Conservation (phyloP, 75 land plant species). For the Pinus tabuliformis region DNA sequence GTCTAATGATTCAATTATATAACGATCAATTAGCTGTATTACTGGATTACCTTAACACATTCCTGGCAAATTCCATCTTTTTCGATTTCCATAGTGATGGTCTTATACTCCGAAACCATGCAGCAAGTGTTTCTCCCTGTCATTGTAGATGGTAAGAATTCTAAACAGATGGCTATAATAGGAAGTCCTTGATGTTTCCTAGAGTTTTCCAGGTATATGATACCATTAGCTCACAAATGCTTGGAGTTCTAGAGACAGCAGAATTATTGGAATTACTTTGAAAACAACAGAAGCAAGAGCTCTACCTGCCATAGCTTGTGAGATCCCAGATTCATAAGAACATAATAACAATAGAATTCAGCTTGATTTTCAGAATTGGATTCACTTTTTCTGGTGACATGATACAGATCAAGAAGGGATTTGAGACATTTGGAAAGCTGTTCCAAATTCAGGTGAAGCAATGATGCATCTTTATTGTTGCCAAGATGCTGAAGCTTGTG, state of each 20-base stretch:
- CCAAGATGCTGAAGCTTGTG: slow-evolving; percentile 46
- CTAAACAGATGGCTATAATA: neutral
- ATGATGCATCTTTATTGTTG: slow-evolving; percentile 25
- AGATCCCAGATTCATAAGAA: slow-evolving; percentile 72
- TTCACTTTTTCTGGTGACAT: slow-evolving; percentile 19
- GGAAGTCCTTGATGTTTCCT: neutral
- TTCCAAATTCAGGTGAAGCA: slow-evolving; percentile 69
- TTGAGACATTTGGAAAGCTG: slow-evolving; percentile 81
- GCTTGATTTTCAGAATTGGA: slow-evolving; percentile 49
- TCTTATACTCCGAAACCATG: slow-evolving; percentile 69
- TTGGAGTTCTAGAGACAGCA: neutral
- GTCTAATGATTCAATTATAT: neutral
- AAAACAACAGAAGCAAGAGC: slow-evolving; percentile 7
- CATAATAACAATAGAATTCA: slow-evolving; percentile 79
- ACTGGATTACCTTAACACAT: slow-evolving; percentile 48
- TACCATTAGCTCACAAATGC: neutral
- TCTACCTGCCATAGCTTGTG: slow-evolving; percentile 48
- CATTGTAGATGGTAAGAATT: neutral
- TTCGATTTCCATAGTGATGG: slow-evolving; percentile 40
- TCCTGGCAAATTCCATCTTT: slow-evolving; percentile 77
- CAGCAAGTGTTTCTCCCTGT: slow-evolving; percentile 67
- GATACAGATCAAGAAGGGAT: slow-evolving; percentile 64
- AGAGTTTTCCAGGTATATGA: neutral
- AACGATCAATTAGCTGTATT: neutral
- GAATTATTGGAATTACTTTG: neutral